Evolutionary conservation across 768 basidiomycete genomes (phyloP).

Genomic region (Amanita fuliginea): DNA sequence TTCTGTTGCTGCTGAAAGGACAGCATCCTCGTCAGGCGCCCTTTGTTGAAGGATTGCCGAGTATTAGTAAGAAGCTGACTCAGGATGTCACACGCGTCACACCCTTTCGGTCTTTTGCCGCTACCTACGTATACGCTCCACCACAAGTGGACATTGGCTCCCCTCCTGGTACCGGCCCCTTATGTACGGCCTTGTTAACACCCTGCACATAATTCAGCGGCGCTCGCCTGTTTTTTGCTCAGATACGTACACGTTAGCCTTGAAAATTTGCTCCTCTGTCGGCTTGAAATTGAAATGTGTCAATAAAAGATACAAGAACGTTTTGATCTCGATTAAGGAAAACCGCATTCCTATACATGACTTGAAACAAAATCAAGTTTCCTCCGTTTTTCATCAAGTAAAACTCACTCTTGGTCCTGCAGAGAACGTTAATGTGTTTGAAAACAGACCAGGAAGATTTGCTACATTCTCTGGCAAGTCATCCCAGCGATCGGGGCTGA

Average conservation of each 20-base stretch:
- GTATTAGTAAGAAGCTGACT: slow-evolving; percentile 43
- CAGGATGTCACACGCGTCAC: slow-evolving; percentile 14
- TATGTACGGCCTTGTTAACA: slow-evolving; percentile 57
- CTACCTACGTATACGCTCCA: slow-evolving; percentile 13
- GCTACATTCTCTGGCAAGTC: slow-evolving; percentile 57
- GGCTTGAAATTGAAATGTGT: slow-evolving; percentile 53
- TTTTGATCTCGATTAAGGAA: slow-evolving; percentile 77
- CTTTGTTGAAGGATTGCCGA: slow-evolving; percentile 16
- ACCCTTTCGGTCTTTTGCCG: neutral
- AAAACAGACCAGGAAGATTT: slow-evolving; percentile 62
- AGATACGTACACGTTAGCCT: slow-evolving; percentile 49
- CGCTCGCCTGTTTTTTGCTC: neutral
- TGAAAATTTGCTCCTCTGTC: slow-evolving; percentile 41
- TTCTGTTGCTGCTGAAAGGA: slow-evolving; percentile 22
- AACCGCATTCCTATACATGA: slow-evolving; percentile 79
- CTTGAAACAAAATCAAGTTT: slow-evolving; percentile 23
- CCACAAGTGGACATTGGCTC: slow-evolving; percentile 49
- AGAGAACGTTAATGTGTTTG: slow-evolving; percentile 66
- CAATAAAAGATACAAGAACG: slow-evolving; percentile 59
- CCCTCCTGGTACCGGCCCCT: slow-evolving; percentile 42
- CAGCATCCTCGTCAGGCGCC: slow-evolving; percentile 20
- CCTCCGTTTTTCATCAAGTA: neutral
- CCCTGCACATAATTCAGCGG: slow-evolving; percentile 21
- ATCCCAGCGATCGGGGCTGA: slow-evolving; percentile 76
- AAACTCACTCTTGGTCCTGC: slow-evolving; percentile 66